Conservation (phyloP, 768 basidiomycete genomes). For the Russula dissimulans region DNA sequence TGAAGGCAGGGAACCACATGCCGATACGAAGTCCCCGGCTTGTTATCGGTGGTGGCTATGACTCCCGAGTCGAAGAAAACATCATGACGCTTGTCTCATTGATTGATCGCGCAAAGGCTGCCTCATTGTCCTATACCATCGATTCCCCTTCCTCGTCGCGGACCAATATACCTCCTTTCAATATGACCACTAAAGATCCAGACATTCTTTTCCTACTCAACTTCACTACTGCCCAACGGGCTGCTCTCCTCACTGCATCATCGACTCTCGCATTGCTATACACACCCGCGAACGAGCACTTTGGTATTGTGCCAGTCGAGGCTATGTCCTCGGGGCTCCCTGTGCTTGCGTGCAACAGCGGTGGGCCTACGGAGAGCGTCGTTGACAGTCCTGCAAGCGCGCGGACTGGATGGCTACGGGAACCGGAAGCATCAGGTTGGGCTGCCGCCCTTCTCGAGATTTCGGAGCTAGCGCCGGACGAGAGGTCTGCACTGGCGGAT, state of each 20-base stretch:
- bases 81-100: conserved; percentile 56
- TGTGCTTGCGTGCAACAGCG: conserved; percentile 77
- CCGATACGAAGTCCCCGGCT: conserved; percentile 43
- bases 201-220: conserved; percentile 87
- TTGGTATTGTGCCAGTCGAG: conserved; percentile 94
- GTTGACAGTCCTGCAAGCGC: conserved; percentile 32
- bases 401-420: conserved; percentile 72
- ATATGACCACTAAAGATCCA: conserved; percentile 33
- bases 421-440: conserved; percentile 60
- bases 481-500: conserved; percentile 40
- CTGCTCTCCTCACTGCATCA: conserved; percentile 60
- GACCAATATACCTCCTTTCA: conserved; percentile 33
- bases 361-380: conserved; percentile 87
- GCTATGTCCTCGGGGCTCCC: conserved; percentile 90
- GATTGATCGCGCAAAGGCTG: conserved; percentile 45
- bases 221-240: conserved; percentile 77
- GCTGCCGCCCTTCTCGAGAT: conserved; percentile 57
- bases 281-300: conserved; percentile 93
- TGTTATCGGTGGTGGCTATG: conserved; percentile 88
- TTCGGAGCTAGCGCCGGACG: conserved; percentile 32
- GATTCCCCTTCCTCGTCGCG: conserved; percentile 38
- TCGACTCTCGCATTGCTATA: conserved; percentile 75
- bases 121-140: conserved; percentile 51
- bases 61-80: conserved; percentile 81
- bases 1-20: conserved; percentile 10